A percentile compares a stretch with the other conserved stretches of the same genome.
These are phyloP conservation scores for Cyberlindnera bimundalis DNA, from an alignment of 805 yeast species.

Conservation along the genomic window DNA sequence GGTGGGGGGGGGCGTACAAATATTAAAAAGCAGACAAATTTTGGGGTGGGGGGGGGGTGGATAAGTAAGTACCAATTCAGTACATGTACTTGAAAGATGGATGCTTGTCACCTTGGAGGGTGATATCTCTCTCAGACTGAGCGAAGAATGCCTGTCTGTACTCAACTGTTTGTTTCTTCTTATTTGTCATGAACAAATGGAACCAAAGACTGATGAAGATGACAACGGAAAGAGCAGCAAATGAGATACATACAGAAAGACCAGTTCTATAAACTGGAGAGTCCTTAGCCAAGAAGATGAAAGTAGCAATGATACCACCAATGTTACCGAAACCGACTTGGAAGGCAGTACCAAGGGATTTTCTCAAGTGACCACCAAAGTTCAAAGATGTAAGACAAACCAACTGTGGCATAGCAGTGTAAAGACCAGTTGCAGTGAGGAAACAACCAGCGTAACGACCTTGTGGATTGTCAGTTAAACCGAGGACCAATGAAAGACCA, in stretches of 20 bases:
- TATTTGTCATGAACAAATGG: slow-evolving; percentile 31
- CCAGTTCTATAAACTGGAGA: slow-evolving; percentile 39
- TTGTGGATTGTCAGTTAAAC: slow-evolving; percentile 35
- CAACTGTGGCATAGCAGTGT: slow-evolving; percentile 35
- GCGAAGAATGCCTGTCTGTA: slow-evolving; percentile 32
- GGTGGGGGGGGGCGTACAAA: no score
- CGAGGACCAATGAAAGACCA: slow-evolving; percentile 35
- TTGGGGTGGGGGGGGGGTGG: no score
- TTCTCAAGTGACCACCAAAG: slow-evolving; percentile 37
- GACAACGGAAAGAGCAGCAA: slow-evolving; percentile 39
- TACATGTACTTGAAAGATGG: slow-evolving; percentile 47
- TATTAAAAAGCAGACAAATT: background rate
- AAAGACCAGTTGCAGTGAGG: slow-evolving; percentile 37
- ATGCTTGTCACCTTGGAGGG: slow-evolving; percentile 37
- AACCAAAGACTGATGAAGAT: slow-evolving; percentile 32
- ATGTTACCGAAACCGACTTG: slow-evolving; percentile 39
- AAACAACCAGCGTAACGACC: slow-evolving; percentile 40
- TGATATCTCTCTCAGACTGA: slow-evolving; percentile 32
- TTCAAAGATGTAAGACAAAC: slow-evolving; percentile 38
- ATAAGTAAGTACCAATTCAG: no score
- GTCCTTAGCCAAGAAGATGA: slow-evolving; percentile 34
- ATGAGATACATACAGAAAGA: slow-evolving; percentile 42
- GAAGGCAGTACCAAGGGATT: slow-evolving; percentile 38
- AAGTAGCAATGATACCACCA: slow-evolving; percentile 39
- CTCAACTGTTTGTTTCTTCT: slow-evolving; percentile 32